These are phyloP conservation scores for Fusarium caatingaense DNA, from an alignment of 2,329 filamentous ascomycete genomes.

Conservation along the genomic window DNA sequence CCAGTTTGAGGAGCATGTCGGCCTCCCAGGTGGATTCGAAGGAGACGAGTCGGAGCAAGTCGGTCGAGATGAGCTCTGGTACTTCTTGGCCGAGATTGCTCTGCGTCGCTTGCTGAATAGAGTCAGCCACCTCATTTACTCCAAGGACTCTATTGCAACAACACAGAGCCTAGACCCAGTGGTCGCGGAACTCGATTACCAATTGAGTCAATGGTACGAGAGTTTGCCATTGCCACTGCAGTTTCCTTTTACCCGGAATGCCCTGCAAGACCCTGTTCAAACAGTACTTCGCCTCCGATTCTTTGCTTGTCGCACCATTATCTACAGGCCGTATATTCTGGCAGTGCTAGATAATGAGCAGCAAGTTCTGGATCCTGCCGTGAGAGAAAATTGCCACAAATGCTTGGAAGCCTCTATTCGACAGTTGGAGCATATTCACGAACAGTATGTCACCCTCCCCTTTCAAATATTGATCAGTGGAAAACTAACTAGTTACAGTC, in stretches of 20 bases:
- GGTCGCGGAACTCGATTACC: constrained; percentile 83
- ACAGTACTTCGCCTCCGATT: constrained; percentile 83
- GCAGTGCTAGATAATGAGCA: constrained; percentile 83
- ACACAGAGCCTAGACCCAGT: constrained; percentile 81
- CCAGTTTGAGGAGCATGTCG: constrained; percentile 83
- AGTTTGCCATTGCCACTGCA: constrained; percentile 79
- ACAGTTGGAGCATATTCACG: constrained; percentile 81
- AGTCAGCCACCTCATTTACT: constrained; percentile 83
- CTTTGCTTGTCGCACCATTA: constrained; percentile 87
- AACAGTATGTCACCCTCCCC: constrained; percentile 68
- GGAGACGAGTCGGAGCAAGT: constrained; percentile 72
- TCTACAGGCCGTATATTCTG: constrained; percentile 85
- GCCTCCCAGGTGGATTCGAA: constrained; percentile 81
- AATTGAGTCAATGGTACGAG: constrained; percentile 87
- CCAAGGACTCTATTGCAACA: constrained; percentile 76
- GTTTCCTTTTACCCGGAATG: constrained; percentile 77
- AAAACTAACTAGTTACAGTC: constrained; percentile 57
- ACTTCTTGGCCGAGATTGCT: constrained; percentile 86
- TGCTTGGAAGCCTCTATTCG: constrained; percentile 83
- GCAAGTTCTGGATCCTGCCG: constrained; percentile 75
- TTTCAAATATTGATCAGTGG: background rate
- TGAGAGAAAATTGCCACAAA: constrained; percentile 82
- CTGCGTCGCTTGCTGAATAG: constrained; percentile 80
- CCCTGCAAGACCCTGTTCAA: constrained; percentile 79
- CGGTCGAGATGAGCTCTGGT: constrained; percentile 84